Evolutionary conservation across 2,329 filamentous ascomycete species (phyloP).

Genomic region (Pseudogymnoascus sp.): DNA sequence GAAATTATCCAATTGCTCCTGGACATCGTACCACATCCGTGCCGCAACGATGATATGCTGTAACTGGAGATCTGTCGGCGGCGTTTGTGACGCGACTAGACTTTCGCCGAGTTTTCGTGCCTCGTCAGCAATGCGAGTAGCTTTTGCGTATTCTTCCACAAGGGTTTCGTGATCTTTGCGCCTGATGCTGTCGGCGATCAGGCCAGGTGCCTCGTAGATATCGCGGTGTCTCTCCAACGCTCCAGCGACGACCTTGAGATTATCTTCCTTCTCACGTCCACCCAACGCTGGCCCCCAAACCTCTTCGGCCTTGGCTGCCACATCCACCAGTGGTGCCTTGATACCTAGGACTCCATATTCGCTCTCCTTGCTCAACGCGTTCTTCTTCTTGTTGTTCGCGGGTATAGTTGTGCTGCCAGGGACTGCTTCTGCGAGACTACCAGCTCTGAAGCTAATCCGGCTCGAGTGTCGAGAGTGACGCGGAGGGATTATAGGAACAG

Average conservation of each 20-base stretch:
- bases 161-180: conserved; percentile 83
- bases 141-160: conserved; percentile 77
- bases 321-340: conserved; percentile 78
- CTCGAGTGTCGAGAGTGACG: conserved; percentile 32
- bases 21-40: conserved; percentile 91
- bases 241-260: conserved; percentile 67
- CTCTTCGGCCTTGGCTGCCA: conserved; percentile 89
- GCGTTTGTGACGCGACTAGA: conserved; percentile 41
- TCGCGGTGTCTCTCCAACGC: conserved; percentile 73
- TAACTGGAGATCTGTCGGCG: conserved; percentile 68
- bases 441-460: conserved; percentile 32
- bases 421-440: conserved; percentile 26
- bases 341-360: conserved; percentile 86
- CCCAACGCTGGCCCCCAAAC: conserved; percentile 94
- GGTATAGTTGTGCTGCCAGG: conserved; percentile 32
- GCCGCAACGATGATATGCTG: conserved; percentile 83
- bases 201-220: conserved; percentile 71
- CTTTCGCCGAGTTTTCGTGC: conserved; percentile 60
- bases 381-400: conserved; percentile 65
- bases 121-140: conserved; percentile 74
- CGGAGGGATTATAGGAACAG: conserved; percentile 23
- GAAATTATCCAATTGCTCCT: conserved; percentile 76
- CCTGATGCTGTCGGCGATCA: conserved; percentile 76
- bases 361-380: conserved; percentile 84
- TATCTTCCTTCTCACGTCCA: conserved; percentile 83